Base-by-base conservation (phyloP, 2,329 filamentous ascomycete species). In the Bretziella fagacearum region DNA sequence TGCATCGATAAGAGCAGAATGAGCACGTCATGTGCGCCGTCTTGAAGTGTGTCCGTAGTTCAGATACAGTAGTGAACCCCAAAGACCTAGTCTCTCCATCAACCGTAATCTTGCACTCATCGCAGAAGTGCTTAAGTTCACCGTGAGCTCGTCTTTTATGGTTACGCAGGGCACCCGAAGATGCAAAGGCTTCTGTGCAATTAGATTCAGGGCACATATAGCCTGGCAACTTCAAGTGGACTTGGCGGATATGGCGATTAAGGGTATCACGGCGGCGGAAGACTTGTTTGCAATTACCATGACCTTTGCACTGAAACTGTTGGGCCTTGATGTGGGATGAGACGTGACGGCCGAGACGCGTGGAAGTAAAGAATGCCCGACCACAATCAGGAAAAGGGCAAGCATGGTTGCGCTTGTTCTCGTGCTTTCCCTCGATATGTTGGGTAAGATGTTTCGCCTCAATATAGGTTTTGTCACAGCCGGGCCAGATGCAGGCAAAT, bases 191-290 rank as follows among this genome's bases (percentile, higher is more conserved):
- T 51, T 73, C 71, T 1, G 65, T 62, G 56, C 89, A 95, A 37
- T 55, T 59, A 13, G 56, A 55, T 49, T 79, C 68, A 1, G 68
- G 65, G 60, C 89, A 96, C 4, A 70, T 68, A 56, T 78, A 93
- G 0, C 84, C 77, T 39, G 79, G 75, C 50, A 80, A 63, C 23
- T 79, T 68, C 32, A 89, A 65, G 60, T 96, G 89, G 10, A 78
- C 79, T 7, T 75, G 74, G 46, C 79, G 75, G 52, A 94, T 74
- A 59, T 96, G 89, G 44, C 82, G 79, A 58, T 87, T 77, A 13
- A 95, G 69, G 0, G 86, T 93, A 53, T 85, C 78, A 58, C 85
- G 81, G 62, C 94, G 95, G 52, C 89, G 75, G 60, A 95, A 96
- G 17, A 75, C 77, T 62, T 84, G 74, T 15, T 73, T 71, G 62